Evolutionary conservation across 2,329 filamentous ascomycete species (phyloP), one percentile per base, ranked within the genome.

Genomic region (Paradendryphiella salina): DNA sequence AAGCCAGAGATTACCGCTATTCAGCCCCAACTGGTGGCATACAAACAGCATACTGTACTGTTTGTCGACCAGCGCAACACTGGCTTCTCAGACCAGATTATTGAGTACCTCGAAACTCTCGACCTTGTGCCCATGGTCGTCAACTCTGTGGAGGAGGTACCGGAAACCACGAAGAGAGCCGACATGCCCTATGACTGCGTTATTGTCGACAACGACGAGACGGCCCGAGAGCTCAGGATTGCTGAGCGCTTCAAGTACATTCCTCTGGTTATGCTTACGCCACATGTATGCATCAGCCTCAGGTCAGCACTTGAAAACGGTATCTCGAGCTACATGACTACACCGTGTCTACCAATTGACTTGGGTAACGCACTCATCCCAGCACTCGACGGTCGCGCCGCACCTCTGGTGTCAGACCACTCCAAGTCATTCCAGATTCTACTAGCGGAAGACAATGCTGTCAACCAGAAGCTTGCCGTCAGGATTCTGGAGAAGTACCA

Each of bases 271-370:
- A 83, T 97, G 54, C 77, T 97, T 37, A 94, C 91, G 36, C 91
- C 93, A 0, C 80, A 90, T 29, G 91, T 97, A 10, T 89, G 92
- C 54, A 90, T 97, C 61, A 95, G 86, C 72, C 81, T 99, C 63
- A 96, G 96, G 77, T 94, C 90, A 3, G 94, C 93, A 51, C 78
- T 97, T 52, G 94, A 97, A 71, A 82, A 97, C 58, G 93, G 94
- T 57, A 96, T 99, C 62, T 95, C 92, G n/a, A 96, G 92, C 42
- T 97, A 96, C 75, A 96, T 97, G 91, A 97, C 94, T 1, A 96
- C 91, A 13, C 94, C 94, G 7, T 97, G 94, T 75, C 83, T 93
- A 66, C 85, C 93, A 4, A 96, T 96, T 57, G 94, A 99, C 73
- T 79, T 99, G 51, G 92, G 91, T 53, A 97, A 97, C 67, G 93